Conservation (phyloP, 2,329 filamentous ascomycete genomes). For the Dothistroma septosporum region DNA sequence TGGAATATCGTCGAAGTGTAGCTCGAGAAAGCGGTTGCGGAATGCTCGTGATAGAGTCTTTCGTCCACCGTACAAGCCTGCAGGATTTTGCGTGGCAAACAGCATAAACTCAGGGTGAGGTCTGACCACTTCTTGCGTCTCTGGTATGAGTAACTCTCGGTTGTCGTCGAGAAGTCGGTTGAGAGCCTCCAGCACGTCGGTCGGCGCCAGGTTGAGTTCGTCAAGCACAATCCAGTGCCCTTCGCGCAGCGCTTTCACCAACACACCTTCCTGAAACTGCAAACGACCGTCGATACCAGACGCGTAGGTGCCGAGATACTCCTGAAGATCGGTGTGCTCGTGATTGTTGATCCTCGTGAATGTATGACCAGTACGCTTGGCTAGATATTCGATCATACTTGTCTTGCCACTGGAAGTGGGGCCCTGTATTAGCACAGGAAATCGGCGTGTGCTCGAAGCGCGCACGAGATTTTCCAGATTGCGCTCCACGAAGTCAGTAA, state of each 20-base stretch:
- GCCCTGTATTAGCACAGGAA: conserved; percentile 91
- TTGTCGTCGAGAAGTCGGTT: conserved; percentile 97
- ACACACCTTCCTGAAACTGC: conserved; percentile 84
- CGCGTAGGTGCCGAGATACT: conserved; percentile 92
- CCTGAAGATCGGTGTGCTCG: conserved; percentile 95
- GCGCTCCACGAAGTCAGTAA: conserved; percentile 89
- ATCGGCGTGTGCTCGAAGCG: conserved; percentile 84
- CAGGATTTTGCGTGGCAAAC: conserved; percentile 95
- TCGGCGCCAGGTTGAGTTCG: conserved; percentile 93
- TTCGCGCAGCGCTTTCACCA: conserved; percentile 86
- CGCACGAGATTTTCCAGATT: conserved; percentile 93
- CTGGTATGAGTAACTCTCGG: conserved; percentile 87
- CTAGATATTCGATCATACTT: conserved; percentile 98
- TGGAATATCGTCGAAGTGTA: conserved; percentile 97
- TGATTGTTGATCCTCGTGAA: conserved; percentile 99
- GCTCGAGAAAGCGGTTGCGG: conserved; percentile 90
- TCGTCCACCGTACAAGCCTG: conserved; percentile 88
- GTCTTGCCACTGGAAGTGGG: conserved; percentile 98
- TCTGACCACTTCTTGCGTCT: conserved; percentile 89
- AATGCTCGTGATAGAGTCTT: conserved; percentile 93
- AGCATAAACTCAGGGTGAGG: conserved; percentile 96
- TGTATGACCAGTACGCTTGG: conserved; percentile 93
- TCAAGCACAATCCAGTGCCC: conserved; percentile 98
- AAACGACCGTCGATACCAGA: conserved; percentile 81
- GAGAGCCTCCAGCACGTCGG: conserved; percentile 91